Base-by-base conservation (phyloP, 371 early-diverging fungal genomes). In the Smittium culicis region DNA sequence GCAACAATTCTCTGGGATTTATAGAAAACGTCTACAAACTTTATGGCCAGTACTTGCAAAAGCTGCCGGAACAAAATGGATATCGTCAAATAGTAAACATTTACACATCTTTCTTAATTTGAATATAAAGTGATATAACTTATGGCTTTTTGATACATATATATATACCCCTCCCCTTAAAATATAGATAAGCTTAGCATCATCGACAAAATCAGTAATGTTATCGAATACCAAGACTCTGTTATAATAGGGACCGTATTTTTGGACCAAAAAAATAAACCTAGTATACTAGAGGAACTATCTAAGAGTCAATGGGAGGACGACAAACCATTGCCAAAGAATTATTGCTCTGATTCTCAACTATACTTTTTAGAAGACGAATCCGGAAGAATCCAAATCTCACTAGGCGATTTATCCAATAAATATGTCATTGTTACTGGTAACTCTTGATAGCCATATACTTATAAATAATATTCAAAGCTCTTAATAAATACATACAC, bases 281-380 rank as follows among this genome's bases (percentile, higher is more conserved):
- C 96, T 24, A 91, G 88, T 72, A 87, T 94, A 61, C 79, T 96
- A 69, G 83, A 88, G 34, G 89, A 92, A 67, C 79, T 94, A 14
- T 82, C 88, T 31, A 80, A 80, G 63, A 90, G 92, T 75, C 81
- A 85, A 64, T 84, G 87, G 77, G 75, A 87, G 16, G 71, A 80
- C 0, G 80, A 81, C 1, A 85, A 90, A 29, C 79, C 85, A 8
- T 79, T 81, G 27, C 79, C 84, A 3, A 74, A 73, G 30, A 88
- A 85, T 72, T 92, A 90, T 74, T 76, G 75, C 14, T 77, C 79
- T 17, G 86, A 83, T 1, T 71, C 77, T 0, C 87, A 90, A 66
- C 73, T 73, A 20, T 74, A 88, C n/a, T 77, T 82, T 11, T 69
- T 94, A 55, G 96, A 96, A 69, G 96, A 96, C 74, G 94, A 94